Evolutionary conservation across 208 protist species (phyloP).

Genomic region (Trypanosoma mega): DNA sequence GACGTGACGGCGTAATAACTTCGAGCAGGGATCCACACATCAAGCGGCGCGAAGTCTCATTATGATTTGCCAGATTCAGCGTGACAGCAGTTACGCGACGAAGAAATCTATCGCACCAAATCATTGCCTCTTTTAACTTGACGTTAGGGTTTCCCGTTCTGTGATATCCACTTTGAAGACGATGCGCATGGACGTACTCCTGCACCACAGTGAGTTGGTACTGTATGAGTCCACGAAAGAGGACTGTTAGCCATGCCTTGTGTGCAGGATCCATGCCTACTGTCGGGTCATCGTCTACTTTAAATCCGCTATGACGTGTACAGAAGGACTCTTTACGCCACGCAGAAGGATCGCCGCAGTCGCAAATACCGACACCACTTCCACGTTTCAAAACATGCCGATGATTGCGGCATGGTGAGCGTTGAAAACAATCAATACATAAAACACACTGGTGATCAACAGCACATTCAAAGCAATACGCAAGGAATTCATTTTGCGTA

Average conservation of each 20-base stretch:
- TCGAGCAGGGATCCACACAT: conserved; percentile 16
- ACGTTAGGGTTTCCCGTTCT: background rate
- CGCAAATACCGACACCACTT: conserved; percentile 86
- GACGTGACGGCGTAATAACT: background rate
- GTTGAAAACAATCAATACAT: conserved; percentile 90
- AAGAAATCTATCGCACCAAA: conserved; percentile 24
- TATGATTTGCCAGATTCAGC: background rate
- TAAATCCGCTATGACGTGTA: conserved; percentile 42
- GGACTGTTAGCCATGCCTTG: conserved; percentile 38
- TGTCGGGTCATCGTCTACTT: conserved; percentile 28
- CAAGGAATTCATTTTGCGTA: conserved; percentile 55
- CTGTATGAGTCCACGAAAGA: conserved; percentile 46
- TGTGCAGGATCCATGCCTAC: conserved; percentile 24
- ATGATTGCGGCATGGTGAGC: conserved; percentile 78
- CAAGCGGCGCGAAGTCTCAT: conserved; percentile 13
- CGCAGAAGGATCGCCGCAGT: conserved; percentile 92
- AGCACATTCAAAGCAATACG: conserved; percentile 88
- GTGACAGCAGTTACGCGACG: conserved; percentile 4
- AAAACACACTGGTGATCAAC: conserved; percentile 87
- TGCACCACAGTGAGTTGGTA: conserved; percentile 35
- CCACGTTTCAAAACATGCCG: conserved; percentile 58
- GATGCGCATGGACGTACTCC: too few relatives aligned
- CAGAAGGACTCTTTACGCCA: conserved; percentile 76
- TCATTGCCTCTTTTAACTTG: background rate
- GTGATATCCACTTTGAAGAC: too few relatives aligned